phyloP scores from a whole-genome alignment of 768 basidiomycete genomes.

The Clitopilus passeckerianus region DNA sequence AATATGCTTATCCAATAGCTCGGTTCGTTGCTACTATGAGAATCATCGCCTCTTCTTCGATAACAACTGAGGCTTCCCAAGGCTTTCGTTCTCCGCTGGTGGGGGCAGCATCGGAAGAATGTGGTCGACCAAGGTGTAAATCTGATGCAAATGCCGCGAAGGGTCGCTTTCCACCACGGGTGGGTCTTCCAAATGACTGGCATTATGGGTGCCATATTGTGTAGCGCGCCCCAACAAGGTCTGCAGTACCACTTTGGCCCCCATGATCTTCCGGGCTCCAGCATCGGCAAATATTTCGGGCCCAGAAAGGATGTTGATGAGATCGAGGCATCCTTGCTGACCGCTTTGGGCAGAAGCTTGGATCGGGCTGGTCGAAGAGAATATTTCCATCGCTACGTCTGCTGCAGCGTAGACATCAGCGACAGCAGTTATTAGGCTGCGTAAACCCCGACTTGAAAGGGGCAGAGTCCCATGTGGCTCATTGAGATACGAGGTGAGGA shows the following conservation, averaged over 20 bases:
- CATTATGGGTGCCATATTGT: not conserved
- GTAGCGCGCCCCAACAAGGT: conserved; percentile 49
- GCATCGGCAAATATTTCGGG: conserved; percentile 25
- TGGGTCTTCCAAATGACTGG: not conserved
- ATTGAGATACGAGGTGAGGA: conserved; percentile 21
- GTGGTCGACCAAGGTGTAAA: conserved; percentile 51
- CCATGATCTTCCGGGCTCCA: conserved; percentile 19
- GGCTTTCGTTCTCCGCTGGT: conserved; percentile 8
- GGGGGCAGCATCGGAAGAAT: conserved; percentile 39
- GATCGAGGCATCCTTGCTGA: conserved; percentile 46
- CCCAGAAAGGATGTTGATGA: conserved; percentile 37
- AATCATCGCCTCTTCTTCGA: not conserved
- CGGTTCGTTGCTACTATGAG: conserved; percentile 18
- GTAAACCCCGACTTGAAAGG: conserved; percentile 45
- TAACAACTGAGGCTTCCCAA: not conserved
- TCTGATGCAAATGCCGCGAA: conserved; percentile 47
- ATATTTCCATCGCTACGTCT: conserved; percentile 35
- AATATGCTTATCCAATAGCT: conserved; percentile 51
- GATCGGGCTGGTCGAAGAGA: conserved; percentile 32
- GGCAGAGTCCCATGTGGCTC: conserved; percentile 13
- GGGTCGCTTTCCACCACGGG: conserved; percentile 38
- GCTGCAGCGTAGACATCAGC: conserved; percentile 56
- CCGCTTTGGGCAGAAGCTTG: conserved; percentile 36
- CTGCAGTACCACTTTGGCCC: conserved; percentile 49
- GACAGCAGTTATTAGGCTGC: conserved; percentile 34